These are phyloP conservation scores for Leccinum boreale DNA, from an alignment of 768 basidiomycete genomes.

Conservation along the genomic window DNA sequence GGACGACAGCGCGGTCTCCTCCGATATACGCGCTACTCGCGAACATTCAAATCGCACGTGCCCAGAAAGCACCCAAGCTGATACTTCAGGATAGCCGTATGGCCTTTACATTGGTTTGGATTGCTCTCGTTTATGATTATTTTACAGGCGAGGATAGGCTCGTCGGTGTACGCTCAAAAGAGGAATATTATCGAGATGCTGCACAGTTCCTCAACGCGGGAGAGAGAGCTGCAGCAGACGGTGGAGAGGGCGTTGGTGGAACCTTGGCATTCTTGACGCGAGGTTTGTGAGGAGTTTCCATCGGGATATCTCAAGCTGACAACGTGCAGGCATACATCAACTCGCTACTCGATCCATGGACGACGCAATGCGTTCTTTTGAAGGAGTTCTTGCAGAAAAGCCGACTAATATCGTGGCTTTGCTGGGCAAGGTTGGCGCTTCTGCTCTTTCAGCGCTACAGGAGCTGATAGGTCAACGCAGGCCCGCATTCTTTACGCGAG, in stretches of 20 bases:
- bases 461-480: conserved; percentile 34
- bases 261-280: conserved; percentile 62
- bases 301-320: not conserved
- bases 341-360: conserved; percentile 79
- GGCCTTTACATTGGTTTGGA: conserved; percentile 19
- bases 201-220: conserved; percentile 63
- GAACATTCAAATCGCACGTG: conserved; percentile 77
- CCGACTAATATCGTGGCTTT: conserved; percentile 87
- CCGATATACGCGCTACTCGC: conserved; percentile 82
- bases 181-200: conserved; percentile 67
- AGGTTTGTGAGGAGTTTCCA: conserved; percentile 42
- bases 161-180: conserved; percentile 56
- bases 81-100: conserved; percentile 70
- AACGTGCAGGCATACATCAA: conserved; percentile 67
- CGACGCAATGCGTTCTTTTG: conserved; percentile 78
- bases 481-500: conserved; percentile 84
- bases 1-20: conserved; percentile 49
- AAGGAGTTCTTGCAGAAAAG: conserved; percentile 69
- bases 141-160: conserved; percentile 62
- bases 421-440: conserved; percentile 67
- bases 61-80: conserved; percentile 81
- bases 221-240: conserved; percentile 52
- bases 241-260: conserved; percentile 56
- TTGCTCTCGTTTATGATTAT: not conserved
- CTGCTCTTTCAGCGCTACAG: not conserved